Base-by-base conservation (phyloP, 495 filamentous ascomycete genomes). In the Achaetomiella virescens region DNA sequence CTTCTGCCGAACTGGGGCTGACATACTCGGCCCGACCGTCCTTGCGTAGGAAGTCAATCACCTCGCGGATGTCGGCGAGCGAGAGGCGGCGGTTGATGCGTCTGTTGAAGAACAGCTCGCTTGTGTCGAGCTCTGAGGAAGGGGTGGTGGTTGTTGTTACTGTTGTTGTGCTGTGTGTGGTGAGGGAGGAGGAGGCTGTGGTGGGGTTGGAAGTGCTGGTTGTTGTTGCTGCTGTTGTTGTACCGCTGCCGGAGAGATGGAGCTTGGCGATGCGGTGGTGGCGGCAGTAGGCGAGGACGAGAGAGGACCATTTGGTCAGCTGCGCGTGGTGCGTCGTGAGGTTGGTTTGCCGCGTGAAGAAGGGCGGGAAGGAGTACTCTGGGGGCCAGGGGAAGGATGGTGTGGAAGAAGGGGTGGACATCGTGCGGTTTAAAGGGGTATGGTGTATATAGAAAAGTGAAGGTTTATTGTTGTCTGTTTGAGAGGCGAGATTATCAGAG, bases 231-330 rank as follows among this genome's bases (percentile, higher is more conserved):
- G n/a, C n/a, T n/a, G n/a, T n/a, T n/a, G n/a, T n/a, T n/a, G n/a
- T n/a, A n/a, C n/a, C 20, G 21, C 22, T 18, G 18, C 87, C 75
- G 37, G 80, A 71, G 12, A 93, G 73, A 3, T 83, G 75, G 27
- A 97, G 78, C 29, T 81, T 80, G 76, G 81, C 95, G 62, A 88
- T 66, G 38, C 78, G 82, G 71, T 92, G 81, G 67, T 86, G 78
- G 0, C 83, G 81, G 69, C 88, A 91, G 84, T 93, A 98, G 62
- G 84, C 62, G 54, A 87, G 89, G 63, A 98, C 84, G 17, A 96
- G 81, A n/a, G 81, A 66, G 38, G 86, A 84, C 93, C 93, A 98
- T 73, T 87, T 88, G 33, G 78, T 70, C 49, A 90, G 83, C 68
- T 97, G 93, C 21, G 83, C 79, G 69, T 81, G 78, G 63, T 82